phyloP scores from a whole-genome alignment of 345 rosid species.

The Psidium guajava region DNA sequence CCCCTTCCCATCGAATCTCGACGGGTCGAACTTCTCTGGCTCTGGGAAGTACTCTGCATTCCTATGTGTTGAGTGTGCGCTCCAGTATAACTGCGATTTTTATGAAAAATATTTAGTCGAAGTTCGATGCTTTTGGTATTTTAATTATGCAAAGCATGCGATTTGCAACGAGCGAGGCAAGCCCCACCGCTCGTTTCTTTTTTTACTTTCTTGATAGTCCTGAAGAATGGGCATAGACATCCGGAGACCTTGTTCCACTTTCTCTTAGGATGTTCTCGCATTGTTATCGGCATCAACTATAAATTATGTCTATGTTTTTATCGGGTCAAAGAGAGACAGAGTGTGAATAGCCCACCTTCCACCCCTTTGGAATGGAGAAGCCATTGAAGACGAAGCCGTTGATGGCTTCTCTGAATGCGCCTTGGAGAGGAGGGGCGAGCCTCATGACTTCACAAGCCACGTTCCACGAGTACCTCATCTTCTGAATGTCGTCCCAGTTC shows the following conservation, averaged over 20 bases:
- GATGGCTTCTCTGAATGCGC: conserved; percentile 33
- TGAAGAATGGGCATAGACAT: not conserved
- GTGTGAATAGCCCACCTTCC: conserved; percentile 16
- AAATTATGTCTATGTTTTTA: not conserved
- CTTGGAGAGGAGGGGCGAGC: conserved; percentile 30
- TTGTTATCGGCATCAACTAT: not conserved
- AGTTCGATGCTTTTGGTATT: not conserved
- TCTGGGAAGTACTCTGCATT: conserved; percentile 22
- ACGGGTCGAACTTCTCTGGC: conserved; percentile 33
- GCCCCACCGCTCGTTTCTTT: not conserved
- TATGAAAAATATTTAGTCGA: not conserved
- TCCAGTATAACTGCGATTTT: conserved; percentile 18
- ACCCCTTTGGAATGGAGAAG: conserved; percentile 34
- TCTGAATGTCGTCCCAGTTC: conserved; percentile 32
- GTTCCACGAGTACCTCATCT: conserved; percentile 43
- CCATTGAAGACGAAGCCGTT: conserved; percentile 22
- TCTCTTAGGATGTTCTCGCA: not conserved
- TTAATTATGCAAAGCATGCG: not conserved
- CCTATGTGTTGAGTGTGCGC: conserved; percentile 27
- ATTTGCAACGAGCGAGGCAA: not conserved
- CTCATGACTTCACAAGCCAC: conserved; percentile 48
- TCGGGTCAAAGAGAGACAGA: not conserved
- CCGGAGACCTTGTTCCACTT: not conserved
- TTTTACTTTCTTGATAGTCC: not conserved
- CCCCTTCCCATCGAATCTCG: conserved; percentile 29